These are phyloP conservation scores for Zygoascus bituminiphila DNA, from an alignment of 805 yeast species.

Conservation along the genomic window DNA sequence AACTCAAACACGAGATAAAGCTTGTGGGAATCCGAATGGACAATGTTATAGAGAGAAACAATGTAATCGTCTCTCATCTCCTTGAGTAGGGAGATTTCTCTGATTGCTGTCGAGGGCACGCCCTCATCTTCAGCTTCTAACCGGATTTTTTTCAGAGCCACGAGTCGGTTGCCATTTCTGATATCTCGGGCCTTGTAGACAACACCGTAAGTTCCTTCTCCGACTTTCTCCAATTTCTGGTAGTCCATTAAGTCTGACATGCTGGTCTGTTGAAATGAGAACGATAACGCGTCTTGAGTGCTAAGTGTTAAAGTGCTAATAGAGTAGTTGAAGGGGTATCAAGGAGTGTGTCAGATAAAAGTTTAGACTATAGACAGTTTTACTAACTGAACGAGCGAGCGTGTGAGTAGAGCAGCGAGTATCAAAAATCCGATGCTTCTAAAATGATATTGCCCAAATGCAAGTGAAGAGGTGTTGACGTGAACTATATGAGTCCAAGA, in stretches of 20 bases:
- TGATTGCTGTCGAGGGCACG: slow-evolving; percentile 95
- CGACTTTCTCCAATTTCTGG: slow-evolving; percentile 91
- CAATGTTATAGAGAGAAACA: slow-evolving; percentile 84
- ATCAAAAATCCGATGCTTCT: too few species aligned
- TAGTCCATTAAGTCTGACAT: slow-evolving; percentile 89
- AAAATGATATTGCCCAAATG: too few species aligned
- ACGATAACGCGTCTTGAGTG: too few species aligned
- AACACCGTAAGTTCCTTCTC: slow-evolving; percentile 97
- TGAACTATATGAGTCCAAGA: neutral
- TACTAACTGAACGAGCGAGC: too few species aligned
- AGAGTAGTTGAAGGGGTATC: neutral
- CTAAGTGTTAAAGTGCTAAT: too few species aligned
- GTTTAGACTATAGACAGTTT: too few species aligned
- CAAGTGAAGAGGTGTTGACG: too few species aligned
- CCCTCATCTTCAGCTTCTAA: slow-evolving; percentile 97
- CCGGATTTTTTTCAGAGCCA: slow-evolving; percentile 91
- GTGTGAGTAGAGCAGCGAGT: too few species aligned
- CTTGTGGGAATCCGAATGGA: slow-evolving; percentile 89
- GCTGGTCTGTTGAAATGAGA: too few species aligned
- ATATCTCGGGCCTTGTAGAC: slow-evolving; percentile 93
- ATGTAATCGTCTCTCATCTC: slow-evolving; percentile 92
- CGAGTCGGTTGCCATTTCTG: slow-evolving; percentile 84
- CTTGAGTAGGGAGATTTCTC: slow-evolving; percentile 90
- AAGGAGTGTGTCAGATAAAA: too few species aligned
- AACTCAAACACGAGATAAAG: slow-evolving; percentile 89